Conservation (phyloP, 768 basidiomycete species). For the Clavulina sp. region DNA sequence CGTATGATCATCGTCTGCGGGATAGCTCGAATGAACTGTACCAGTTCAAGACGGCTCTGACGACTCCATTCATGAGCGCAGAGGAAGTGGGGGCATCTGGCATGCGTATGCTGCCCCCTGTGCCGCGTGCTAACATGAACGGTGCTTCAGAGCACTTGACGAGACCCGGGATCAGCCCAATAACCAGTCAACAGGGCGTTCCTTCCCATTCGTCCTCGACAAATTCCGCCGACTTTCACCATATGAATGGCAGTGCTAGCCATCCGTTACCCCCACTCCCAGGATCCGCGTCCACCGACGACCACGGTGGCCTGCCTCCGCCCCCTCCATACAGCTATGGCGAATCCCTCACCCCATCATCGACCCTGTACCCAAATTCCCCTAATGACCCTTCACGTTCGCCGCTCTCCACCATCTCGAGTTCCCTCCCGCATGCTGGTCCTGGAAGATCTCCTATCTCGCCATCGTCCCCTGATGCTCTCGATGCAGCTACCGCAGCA, state of each 20-base stretch:
- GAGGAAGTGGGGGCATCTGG: constrained; percentile 15
- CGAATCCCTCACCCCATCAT: neutral
- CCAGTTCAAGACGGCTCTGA: constrained; percentile 72
- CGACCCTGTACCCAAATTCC: neutral
- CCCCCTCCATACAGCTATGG: neutral
- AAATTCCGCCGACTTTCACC: neutral
- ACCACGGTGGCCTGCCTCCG: neutral
- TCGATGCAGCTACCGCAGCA: neutral
- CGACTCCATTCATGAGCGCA: constrained; percentile 67
- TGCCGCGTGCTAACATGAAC: neutral
- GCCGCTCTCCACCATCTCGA: neutral
- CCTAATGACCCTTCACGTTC: constrained; percentile 1
- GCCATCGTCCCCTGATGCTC: neutral
- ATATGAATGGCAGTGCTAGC: too few species aligned
- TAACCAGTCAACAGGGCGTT: neutral
- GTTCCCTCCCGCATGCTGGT: neutral
- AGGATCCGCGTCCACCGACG: neutral
- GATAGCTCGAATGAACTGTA: constrained; percentile 83
- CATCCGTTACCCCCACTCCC: too few species aligned
- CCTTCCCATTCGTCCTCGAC: neutral
- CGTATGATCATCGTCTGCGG: constrained; percentile 88
- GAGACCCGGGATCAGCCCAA: neutral
- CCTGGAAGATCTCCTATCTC: constrained; percentile 3
- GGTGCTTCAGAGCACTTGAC: neutral
- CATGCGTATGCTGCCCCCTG: neutral